Evolutionary conservation across 345 rosid species (phyloP).

Genomic region (Salix viminalis): DNA sequence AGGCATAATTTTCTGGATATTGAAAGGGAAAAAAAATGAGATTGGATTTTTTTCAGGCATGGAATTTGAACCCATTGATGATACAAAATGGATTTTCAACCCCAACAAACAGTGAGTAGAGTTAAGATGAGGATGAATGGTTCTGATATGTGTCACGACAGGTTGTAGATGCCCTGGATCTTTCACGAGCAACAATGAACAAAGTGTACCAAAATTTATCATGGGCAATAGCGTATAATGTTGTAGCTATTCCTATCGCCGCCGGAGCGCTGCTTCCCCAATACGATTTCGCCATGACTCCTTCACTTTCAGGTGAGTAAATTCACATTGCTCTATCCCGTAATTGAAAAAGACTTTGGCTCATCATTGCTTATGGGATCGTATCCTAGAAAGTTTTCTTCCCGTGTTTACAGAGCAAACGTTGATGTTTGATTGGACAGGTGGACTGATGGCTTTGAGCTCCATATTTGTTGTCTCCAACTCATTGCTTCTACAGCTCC

Average conservation of each 20-base stretch:
- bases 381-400: background rate
- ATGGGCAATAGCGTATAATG: slow-evolving; percentile 83
- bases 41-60: background rate
- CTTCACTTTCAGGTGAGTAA: slow-evolving; percentile 73
- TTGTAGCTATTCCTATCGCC: slow-evolving; percentile 79
- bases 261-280: slow-evolving; percentile 85
- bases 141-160: slow-evolving; percentile 17
- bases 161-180: slow-evolving; percentile 83
- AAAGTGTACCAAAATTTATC: slow-evolving; percentile 88
- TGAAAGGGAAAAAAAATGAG: background rate
- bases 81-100: background rate
- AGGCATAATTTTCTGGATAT: background rate
- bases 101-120: background rate
- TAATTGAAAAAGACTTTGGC: background rate
- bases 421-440: slow-evolving; percentile 29
- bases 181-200: slow-evolving; percentile 80
- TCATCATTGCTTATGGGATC: background rate
- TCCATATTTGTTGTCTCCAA: slow-evolving; percentile 81
- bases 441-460: slow-evolving; percentile 93
- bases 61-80: background rate
- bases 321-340: background rate
- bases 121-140: background rate
- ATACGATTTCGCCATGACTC: slow-evolving; percentile 82
- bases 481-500: slow-evolving; percentile 75
- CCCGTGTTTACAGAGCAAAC: background rate